Conservation (phyloP, 2,329 filamentous ascomycete genomes). For the Penicillium sp. region DNA sequence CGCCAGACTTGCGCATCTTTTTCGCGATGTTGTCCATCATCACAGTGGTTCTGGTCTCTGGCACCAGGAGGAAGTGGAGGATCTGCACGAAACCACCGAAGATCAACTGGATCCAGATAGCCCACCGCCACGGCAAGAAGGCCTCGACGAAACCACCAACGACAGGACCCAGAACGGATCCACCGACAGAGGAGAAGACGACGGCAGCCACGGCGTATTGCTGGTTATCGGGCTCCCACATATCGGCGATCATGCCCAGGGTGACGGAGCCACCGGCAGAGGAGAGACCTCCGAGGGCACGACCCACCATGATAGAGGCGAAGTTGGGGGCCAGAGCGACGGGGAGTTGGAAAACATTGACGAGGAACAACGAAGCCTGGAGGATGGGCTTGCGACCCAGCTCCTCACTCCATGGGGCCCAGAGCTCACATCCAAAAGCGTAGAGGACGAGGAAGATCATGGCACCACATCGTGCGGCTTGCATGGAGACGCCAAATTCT, state of each 20-base stretch:
- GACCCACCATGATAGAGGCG: conserved; percentile 68
- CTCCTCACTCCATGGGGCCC: conserved; percentile 87
- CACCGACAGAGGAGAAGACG: conserved; percentile 77
- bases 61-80: conserved; percentile 69
- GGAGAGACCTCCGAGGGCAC: conserved; percentile 68
- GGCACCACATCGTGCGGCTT: conserved; percentile 71
- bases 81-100: conserved; percentile 70
- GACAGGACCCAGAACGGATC: conserved; percentile 74
- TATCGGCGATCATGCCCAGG: conserved; percentile 72
- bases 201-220: conserved; percentile 76
- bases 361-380: conserved; percentile 70
- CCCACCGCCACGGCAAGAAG: conserved; percentile 71
- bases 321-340: conserved; percentile 75
- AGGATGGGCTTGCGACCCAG: conserved; percentile 75
- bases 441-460: conserved; percentile 79
- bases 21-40: conserved; percentile 80
- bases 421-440: conserved; percentile 83
- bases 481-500: conserved; percentile 68
- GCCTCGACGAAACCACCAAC: conserved; percentile 75
- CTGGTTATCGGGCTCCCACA: conserved; percentile 70
- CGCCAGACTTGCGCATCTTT: conserved; percentile 64
- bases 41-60: conserved; percentile 75
- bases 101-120: conserved; percentile 83
- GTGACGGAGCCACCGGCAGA: conserved; percentile 74
- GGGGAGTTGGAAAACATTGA: conserved; percentile 76